Evolutionary conservation across 257 asterid genomes (phyloP), one percentile per base, ranked within the genome.

Genomic region (Solanum lignicaule): DNA sequence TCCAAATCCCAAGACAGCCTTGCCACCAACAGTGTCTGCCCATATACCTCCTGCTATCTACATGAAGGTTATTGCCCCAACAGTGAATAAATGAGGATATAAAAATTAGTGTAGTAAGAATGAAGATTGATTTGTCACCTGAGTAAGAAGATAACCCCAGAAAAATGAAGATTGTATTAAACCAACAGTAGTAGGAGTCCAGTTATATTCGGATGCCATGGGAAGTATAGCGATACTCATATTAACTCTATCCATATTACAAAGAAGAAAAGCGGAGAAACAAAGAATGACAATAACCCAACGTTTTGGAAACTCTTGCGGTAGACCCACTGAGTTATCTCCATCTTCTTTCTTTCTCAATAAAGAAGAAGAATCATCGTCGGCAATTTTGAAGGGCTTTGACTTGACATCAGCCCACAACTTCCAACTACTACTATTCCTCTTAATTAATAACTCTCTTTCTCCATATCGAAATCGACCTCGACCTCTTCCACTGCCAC

Each of bases 181-280:
- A 88, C 99, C 99, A 90, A 96, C 99, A 29, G 99, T 96, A 31
- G 97, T 87, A 5, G 96, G 94, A 89, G 94, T 91, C 99, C 99
- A 96, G 32, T 93, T 87, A 89, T 29, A 93, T 90, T 95, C 99
- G 11, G 97, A 83, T 74, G 99, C 87, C 99, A 96, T 96, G 52
- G 99, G 99, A 87, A 96, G 99, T 88, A 96, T 96, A 35, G 98
- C 98, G 85, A 96, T 95, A 90, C 99, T 95, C 99, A 96, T 96
- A 94, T 96, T 96, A 73, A 96, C 98, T 93, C 98, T 94, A 85
- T 96, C 98, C 98, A 95, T 96, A 79, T 96, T 96, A 94, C 98
- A 96, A 10, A 96, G 98, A 43, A 96, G 93, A 88, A 96, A 96
- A 73, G 98, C 95, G 8, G 96, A 92, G 92, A 92, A 96, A 90